phyloP scores from a whole-genome alignment of 176 grass and related monocot species.

The Juncus inflexus region DNA sequence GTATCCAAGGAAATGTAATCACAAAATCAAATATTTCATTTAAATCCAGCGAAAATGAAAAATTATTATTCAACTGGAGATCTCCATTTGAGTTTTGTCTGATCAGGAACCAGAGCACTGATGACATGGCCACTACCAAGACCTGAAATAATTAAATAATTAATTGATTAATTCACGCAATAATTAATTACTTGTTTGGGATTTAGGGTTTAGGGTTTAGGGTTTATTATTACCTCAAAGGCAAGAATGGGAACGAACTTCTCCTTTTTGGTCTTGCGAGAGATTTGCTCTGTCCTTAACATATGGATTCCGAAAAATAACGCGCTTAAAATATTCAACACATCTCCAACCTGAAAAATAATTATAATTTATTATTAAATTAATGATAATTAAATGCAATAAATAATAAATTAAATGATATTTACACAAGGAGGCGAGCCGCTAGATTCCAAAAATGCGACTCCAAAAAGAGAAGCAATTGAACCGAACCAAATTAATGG shows the following conservation, averaged over 20 bases:
- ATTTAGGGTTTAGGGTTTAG: background rate
- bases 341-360: conserved; percentile 58
- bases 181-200: background rate
- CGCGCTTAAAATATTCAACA: conserved; percentile 71
- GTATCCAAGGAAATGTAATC: conserved; percentile 90
- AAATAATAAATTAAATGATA: conserved; percentile 15
- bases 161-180: conserved; percentile 18
- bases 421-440: conserved; percentile 90
- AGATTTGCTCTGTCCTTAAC: conserved; percentile 81
- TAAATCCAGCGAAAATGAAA: conserved; percentile 41
- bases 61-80: conserved; percentile 26
- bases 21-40: conserved; percentile 50
- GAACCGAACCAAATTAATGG: conserved; percentile 73
- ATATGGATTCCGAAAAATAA: conserved; percentile 90
- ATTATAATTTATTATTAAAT: background rate
- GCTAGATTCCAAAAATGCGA: conserved; percentile 67
- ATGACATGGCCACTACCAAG: conserved; percentile 66
- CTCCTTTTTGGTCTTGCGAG: conserved; percentile 70
- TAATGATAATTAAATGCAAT: background rate
- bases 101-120: conserved; percentile 68
- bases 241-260: conserved; percentile 72
- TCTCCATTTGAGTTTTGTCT: conserved; percentile 47
- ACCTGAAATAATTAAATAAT: conserved; percentile 46
- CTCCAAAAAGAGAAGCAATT: conserved; percentile 49
- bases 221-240: conserved; percentile 47